Evolutionary conservation across 495 filamentous ascomycete genomes (phyloP), one percentile per base, ranked within the genome.

Genomic region (Ascobolus immersus): DNA sequence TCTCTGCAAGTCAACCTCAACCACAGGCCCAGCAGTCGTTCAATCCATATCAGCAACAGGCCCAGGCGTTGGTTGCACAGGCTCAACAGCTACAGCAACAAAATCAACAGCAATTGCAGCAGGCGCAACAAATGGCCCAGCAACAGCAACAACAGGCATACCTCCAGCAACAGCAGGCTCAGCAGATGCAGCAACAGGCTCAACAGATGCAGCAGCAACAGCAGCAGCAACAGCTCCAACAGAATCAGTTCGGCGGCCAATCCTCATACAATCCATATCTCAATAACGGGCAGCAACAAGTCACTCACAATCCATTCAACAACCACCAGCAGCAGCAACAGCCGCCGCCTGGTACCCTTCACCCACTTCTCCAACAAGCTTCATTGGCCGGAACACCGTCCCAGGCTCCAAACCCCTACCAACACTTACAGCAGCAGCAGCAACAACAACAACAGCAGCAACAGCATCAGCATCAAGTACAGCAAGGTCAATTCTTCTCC

Each of bases 21-120:
- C n/a, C n/a, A n/a, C n/a, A n/a, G n/a, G n/a, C n/a, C n/a, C n/a
- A n/a, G n/a, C n/a, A n/a, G n/a, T n/a, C n/a, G n/a, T n/a, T n/a
- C 40, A 47, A 11, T 38, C 44, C 21, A 35, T 24, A 28, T 32
- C 32, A 32, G 29, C 5, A 15, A 13, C 29, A 17, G 29, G 29
- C 13, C n/a, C 14, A 10, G 12, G 11, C 29, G 2, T 19, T 19
- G 29, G 29, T 5, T 10, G 14, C 29, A 18, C 46, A 49, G 14
- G 54, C 53, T 34, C 52, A 40, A 32, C 48, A 49, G 19, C 42
- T 40, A 15, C 57, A 51, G 44, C 48, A 50, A 49, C 43, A 47
- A 52, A 44, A 39, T 4, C 46, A 48, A 26, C 52, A 55, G 32
- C 43, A 56, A 22, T 51, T 54, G 20, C 41, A 49, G 34, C 55